Base-by-base conservation (phyloP, 2,329 filamentous ascomycete species). In the Alternaria sp. region DNA sequence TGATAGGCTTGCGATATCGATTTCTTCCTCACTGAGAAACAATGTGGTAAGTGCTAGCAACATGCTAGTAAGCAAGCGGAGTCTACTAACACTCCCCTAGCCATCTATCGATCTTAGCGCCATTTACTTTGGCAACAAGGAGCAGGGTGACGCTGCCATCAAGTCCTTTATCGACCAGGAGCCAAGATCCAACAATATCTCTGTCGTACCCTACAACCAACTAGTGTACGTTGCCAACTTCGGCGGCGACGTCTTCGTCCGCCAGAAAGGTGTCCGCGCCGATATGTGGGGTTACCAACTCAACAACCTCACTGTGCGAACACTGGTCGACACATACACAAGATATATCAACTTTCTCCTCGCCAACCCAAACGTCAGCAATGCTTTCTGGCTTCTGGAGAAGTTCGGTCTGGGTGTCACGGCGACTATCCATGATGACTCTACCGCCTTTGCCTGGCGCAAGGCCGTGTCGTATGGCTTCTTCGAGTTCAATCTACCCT, bases 381-480 rank as follows among this genome's bases (percentile, higher is more conserved):
- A 45, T 3, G 40, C 29, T 5, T 26, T 21, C 29, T 53, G 51
- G 51, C 29, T 53, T 10, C 4, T 53, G 0, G 51, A 53, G 31
- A 53, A 53, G 17, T 53, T 53, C 13, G 51, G 51, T 1, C 31
- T 53, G 0, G 40, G 51, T 17, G 40, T 53, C 5, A 51, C 40
- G 8, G 31, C 44, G 21, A 51, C n/a, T 13, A 48, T 55, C 14
- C 13, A 23, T 0, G 51, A 63, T 10, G 60, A 64, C 4, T 34
- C 42, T 1, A 73, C 71, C 2, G 68, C 71, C 0, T 74, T 70
- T 26, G 63, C 70, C 8, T 72, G 67, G 70, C 54, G 67, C 13
- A 66, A 72, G 13, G 17, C 56, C 23, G 41, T 49, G 5, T n/a
- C 42, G 8, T 56, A 56, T 13, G 53, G 41, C 64, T 10, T 62